Evolutionary conservation across 2,329 filamentous ascomycete species (phyloP), one percentile per base, ranked within the genome.

Genomic region (Clathrospora elynae): DNA sequence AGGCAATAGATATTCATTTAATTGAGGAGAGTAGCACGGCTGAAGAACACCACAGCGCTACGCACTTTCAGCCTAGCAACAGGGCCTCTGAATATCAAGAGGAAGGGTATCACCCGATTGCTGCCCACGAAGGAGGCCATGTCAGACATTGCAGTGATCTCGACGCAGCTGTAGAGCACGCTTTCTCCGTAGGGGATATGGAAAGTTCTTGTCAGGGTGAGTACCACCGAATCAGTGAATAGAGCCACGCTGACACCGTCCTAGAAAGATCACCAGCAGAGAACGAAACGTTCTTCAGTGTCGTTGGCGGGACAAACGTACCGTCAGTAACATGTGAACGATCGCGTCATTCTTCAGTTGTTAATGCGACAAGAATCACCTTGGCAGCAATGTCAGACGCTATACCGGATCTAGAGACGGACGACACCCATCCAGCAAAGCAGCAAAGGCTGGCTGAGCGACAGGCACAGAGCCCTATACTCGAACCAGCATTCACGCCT

Each of bases 201-300:
- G 29, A 49, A 17, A 22, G 36, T 49, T 34, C 42, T 36, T 25
- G 16, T 35, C 18, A 39, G 42, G 29, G 42, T 50, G 18, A 50
- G 46, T 50, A 50, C 37, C 35, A 28, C 35, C 35, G 5, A 25
- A 49, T 31, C 16, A 45, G 19, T 36, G 18, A 28, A 35, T 40
- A 45, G 33, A 28, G 17, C 28, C 17, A 30, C 40, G 22, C 35
- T 45, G 25, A 42, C 36, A 36, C 14, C 11, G 20, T 26, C 30
- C 38, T 29, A 29, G 35, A 38, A 44, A 44, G 34, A 40, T 40
- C 23, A 28, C 25, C 23, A 16, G 35, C 16, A 18, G 40, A 44
- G 25, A 33, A 39, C n/a, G 18, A 42, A 43, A 11, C 19, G 30
- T 30, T 46, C 38, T 42, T 43, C 23, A 26, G 26, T 22, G 25